Conservation (phyloP, 768 basidiomycete genomes). For the Psilocybe cubensis region DNA sequence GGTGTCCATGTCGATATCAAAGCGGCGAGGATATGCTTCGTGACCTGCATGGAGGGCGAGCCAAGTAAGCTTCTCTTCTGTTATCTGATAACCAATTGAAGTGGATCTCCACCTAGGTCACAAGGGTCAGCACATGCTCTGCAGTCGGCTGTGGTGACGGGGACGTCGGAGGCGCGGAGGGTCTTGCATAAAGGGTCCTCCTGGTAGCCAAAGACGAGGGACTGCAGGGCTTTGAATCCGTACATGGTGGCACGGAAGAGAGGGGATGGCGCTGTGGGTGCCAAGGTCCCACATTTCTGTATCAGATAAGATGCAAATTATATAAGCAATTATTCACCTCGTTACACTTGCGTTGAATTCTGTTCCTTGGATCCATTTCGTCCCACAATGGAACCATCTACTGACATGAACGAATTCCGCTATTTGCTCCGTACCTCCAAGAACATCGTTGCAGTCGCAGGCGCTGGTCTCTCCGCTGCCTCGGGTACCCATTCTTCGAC, state of each 20-base stretch:
- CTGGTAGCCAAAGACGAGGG: slow-evolving; percentile 43
- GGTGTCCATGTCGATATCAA: slow-evolving; percentile 79
- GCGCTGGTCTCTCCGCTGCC: slow-evolving; percentile 68
- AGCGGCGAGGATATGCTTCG: slow-evolving; percentile 71
- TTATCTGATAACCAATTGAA: slow-evolving; percentile 32
- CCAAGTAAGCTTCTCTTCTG: slow-evolving; percentile 16
- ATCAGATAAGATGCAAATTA: slow-evolving; percentile 34
- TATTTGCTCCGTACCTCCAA: slow-evolving; percentile 29
- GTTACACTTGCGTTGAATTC: neutral
- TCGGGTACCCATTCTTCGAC: slow-evolving; percentile 44
- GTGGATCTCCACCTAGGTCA: slow-evolving; percentile 55
- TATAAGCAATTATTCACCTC: slow-evolving; percentile 14
- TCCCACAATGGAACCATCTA: slow-evolving; percentile 26
- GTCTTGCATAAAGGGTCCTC: slow-evolving; percentile 47
- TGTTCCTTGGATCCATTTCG: neutral
- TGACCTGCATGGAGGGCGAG: slow-evolving; percentile 51
- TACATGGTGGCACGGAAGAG: slow-evolving; percentile 35
- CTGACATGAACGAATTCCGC: slow-evolving; percentile 34
- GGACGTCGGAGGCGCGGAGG: slow-evolving; percentile 62
- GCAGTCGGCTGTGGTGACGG: slow-evolving; percentile 71
- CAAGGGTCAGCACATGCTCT: slow-evolving; percentile 78
- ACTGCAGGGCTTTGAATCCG: slow-evolving; percentile 41
- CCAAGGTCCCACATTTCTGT: slow-evolving; percentile 2
- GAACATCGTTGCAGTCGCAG: slow-evolving; percentile 44
- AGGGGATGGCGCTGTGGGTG: slow-evolving; percentile 11